Percentiles rank a stretch among this genome's conserved stretches.
phyloP scores from a whole-genome alignment of 2,329 filamentous ascomycete species.

The Torrubiellomyces zombiae region DNA sequence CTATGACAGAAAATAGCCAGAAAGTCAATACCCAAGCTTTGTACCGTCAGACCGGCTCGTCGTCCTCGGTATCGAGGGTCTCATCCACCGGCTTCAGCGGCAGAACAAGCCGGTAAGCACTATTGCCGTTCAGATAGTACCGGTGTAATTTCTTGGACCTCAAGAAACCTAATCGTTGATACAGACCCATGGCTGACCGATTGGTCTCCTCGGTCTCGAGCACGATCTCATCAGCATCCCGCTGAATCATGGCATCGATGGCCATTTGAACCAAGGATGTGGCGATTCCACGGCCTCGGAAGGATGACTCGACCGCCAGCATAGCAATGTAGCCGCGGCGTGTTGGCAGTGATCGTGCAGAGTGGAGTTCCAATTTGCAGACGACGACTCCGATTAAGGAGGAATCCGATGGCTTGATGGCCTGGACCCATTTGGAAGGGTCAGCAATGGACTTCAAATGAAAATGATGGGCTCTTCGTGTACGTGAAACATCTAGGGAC shows the following conservation, averaged over 20 bases:
- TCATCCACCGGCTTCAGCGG: constrained; percentile 46
- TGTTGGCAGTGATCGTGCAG: constrained; percentile 56
- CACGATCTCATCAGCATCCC: constrained; percentile 82
- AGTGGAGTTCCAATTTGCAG: constrained; percentile 84
- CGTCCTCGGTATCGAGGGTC: no score
- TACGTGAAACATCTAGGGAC: no score
- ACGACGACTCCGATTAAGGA: constrained; percentile 79
- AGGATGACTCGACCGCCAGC: constrained; percentile 73
- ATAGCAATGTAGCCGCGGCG: constrained; percentile 94
- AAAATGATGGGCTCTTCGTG: background rate
- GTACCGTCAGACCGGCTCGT: no score
- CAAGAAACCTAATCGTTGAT: constrained; percentile 83
- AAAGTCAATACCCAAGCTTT: no score
- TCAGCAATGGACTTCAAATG: background rate
- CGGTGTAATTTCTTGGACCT: constrained; percentile 83
- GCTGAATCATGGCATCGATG: constrained; percentile 75
- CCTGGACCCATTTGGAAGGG: constrained; percentile 21
- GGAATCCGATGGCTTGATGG: constrained; percentile 39
- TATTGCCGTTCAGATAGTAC: constrained; percentile 94
- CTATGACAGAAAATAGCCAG: no score
- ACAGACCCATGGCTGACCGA: constrained; percentile 73
- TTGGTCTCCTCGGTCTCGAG: constrained; percentile 95
- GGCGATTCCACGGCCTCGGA: constrained; percentile 73
- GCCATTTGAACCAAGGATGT: constrained; percentile 78
- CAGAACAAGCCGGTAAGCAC: constrained; percentile 75